Percentiles rank a stretch among this genome's conserved stretches.
Conservation (phyloP, 495 filamentous ascomycete species). For the Glonium stellatum region DNA sequence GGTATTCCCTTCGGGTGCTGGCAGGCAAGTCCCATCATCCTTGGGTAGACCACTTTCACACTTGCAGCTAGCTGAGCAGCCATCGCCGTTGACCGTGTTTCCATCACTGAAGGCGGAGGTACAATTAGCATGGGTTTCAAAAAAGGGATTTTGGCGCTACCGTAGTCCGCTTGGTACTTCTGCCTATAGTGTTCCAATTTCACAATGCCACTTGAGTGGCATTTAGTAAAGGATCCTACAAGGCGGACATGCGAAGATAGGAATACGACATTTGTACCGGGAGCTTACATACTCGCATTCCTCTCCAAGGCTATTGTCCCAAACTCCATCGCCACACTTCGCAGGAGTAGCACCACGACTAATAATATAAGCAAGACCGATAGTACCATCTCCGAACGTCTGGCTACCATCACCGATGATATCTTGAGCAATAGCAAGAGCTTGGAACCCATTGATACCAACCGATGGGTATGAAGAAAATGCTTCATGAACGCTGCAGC, state of each 20-base stretch:
- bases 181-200: too few relatives aligned
- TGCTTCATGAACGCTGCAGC: conserved; percentile 45
- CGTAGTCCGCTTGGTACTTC: too few relatives aligned
- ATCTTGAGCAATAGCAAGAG: conserved; percentile 43
- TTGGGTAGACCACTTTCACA: conserved; percentile 21
- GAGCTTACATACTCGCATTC: too few relatives aligned
- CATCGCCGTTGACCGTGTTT: conserved; percentile 36
- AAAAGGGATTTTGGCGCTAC: too few relatives aligned
- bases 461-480: conserved; percentile 41
- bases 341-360: conserved; percentile 43
- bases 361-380: conserved; percentile 46
- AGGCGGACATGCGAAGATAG: too few relatives aligned
- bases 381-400: conserved; percentile 39
- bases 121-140: too few relatives aligned
- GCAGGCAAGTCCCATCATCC: conserved; percentile 21
- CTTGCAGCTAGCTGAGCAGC: conserved; percentile 42
- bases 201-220: too few relatives aligned
- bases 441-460: conserved; percentile 39
- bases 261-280: too few relatives aligned
- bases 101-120: too few relatives aligned
- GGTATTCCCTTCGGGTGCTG: conserved; percentile 8
- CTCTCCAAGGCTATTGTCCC: conserved; percentile 36
- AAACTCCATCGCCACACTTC: conserved; percentile 44
- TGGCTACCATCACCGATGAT: conserved; percentile 37
- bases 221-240: too few relatives aligned